Percentiles rank a stretch among this genome's conserved stretches.
Conservation (phyloP, 192 early-diverging fungal genomes). For the Podila epicladia region DNA sequence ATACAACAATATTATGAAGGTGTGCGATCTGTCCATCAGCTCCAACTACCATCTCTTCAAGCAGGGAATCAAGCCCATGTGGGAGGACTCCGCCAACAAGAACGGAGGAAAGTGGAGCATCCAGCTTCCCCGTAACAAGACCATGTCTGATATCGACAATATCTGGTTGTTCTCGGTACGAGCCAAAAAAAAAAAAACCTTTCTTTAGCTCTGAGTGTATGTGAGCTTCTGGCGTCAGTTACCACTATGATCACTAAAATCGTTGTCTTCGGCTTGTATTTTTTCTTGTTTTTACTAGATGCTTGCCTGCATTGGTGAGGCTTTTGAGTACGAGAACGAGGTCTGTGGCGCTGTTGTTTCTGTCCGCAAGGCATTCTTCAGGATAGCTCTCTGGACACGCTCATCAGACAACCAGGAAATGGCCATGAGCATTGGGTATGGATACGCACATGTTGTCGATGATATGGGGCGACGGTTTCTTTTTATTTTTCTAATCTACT, state of each 20-base stretch:
- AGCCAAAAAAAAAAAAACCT: not conserved
- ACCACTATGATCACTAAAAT: not conserved
- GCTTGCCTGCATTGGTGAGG: conserved; percentile 90
- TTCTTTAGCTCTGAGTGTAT: not conserved
- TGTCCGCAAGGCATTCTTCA: conserved; percentile 83
- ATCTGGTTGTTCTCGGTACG: conserved; percentile 86
- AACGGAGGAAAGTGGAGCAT: conserved; percentile 94
- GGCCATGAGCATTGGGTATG: conserved; percentile 65
- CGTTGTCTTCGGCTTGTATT: not conserved
- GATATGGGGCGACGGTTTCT: not conserved
- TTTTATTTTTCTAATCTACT: not conserved
- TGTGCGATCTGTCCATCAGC: conserved; percentile 74
- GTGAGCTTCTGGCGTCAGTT: not conserved
- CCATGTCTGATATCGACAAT: conserved; percentile 80
- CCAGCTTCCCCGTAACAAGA: conserved; percentile 74
- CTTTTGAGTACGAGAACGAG: conserved; percentile 80
- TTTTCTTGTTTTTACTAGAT: conserved; percentile 61
- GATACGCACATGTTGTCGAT: not conserved
- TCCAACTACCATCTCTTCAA: conserved; percentile 98
- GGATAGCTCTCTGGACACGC: conserved; percentile 89
- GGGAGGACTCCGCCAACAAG: conserved; percentile 93
- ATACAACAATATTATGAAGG: conserved; percentile 88
- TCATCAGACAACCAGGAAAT: conserved; percentile 62
- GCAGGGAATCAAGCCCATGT: conserved; percentile 90
- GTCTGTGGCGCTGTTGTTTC: conserved; percentile 95